These are phyloP conservation scores for Massariosphaeria phaeospora DNA, from an alignment of 495 filamentous ascomycete species.

Conservation along the genomic window DNA sequence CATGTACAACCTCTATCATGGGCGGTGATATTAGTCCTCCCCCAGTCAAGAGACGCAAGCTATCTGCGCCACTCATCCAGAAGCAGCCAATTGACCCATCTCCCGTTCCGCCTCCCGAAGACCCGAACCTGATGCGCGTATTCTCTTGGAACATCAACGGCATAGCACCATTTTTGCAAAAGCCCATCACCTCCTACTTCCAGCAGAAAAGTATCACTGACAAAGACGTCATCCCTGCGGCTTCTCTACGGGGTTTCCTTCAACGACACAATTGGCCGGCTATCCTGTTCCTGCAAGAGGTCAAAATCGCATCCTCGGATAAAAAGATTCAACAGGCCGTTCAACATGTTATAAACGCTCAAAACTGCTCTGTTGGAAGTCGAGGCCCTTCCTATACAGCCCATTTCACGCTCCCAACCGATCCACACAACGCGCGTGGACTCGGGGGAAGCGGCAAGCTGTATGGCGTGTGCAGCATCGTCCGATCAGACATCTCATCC, in stretches of 20 bases:
- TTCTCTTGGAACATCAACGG: constrained; percentile 54
- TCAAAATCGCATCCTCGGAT: constrained; percentile 46
- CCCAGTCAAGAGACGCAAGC: too few relatives aligned
- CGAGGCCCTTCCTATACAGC: constrained; percentile 41
- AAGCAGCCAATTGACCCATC: too few relatives aligned
- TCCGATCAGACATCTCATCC: constrained; percentile 43
- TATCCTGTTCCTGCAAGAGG: constrained; percentile 50
- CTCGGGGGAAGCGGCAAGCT: constrained; percentile 44
- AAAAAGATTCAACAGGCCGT: constrained; percentile 37
- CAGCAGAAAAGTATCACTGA: not conserved
- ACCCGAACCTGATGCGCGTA: constrained; percentile 27
- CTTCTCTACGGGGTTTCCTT: constrained; percentile 44
- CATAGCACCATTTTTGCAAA: constrained; percentile 43
- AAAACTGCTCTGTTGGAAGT: not conserved
- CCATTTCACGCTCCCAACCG: constrained; percentile 45
- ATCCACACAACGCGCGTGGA: constrained; percentile 47
- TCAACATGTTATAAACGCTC: constrained; percentile 36
- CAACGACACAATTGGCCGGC: constrained; percentile 46
- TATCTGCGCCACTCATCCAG: too few relatives aligned
- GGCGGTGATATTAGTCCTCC: too few relatives aligned
- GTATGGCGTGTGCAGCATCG: constrained; percentile 49
- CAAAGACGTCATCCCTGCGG: constrained; percentile 7
- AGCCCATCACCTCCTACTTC: constrained; percentile 47
- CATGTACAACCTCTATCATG: too few relatives aligned
- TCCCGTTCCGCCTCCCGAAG: not conserved